Evolutionary conservation across 371 early-diverging fungal species (phyloP).

Genomic region (Synchytrium microbalum): DNA sequence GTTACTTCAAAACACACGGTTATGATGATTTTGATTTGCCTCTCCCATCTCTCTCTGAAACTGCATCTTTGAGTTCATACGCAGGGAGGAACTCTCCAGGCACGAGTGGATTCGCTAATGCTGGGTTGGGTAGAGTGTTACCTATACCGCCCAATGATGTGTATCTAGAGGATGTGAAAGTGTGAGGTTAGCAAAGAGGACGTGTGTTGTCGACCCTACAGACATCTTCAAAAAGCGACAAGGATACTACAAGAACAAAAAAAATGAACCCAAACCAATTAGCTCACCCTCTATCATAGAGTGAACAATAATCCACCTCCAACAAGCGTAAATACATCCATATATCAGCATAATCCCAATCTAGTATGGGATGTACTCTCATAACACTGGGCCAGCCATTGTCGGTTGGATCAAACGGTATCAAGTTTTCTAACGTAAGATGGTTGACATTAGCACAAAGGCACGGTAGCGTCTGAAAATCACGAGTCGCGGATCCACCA

Average conservation of each 20-base stretch:
- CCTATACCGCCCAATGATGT: slow-evolving; percentile 88
- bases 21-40: neutral
- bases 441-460: neutral
- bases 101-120: slow-evolving; percentile 32
- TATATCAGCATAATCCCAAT: slow-evolving; percentile 80
- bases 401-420: slow-evolving; percentile 71
- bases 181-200: slow-evolving; percentile 2
- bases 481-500: too few species aligned
- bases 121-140: slow-evolving; percentile 82
- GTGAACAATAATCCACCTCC: slow-evolving; percentile 76
- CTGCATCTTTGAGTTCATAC: slow-evolving; percentile 55
- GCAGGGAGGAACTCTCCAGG: slow-evolving; percentile 62
- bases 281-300: slow-evolving; percentile 80
- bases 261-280: neutral
- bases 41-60: slow-evolving; percentile 68
- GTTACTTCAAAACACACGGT: neutral
- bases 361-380: slow-evolving; percentile 87
- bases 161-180: slow-evolving; percentile 46
- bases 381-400: slow-evolving; percentile 86
- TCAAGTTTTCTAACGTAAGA: slow-evolving; percentile 48
- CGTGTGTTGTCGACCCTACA: slow-evolving; percentile 3
- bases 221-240: slow-evolving; percentile 3
- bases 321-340: slow-evolving; percentile 70
- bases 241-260: neutral
- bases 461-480: neutral